These are phyloP conservation scores for Collybia nuda DNA, from an alignment of 768 basidiomycete genomes.

Conservation along the genomic window DNA sequence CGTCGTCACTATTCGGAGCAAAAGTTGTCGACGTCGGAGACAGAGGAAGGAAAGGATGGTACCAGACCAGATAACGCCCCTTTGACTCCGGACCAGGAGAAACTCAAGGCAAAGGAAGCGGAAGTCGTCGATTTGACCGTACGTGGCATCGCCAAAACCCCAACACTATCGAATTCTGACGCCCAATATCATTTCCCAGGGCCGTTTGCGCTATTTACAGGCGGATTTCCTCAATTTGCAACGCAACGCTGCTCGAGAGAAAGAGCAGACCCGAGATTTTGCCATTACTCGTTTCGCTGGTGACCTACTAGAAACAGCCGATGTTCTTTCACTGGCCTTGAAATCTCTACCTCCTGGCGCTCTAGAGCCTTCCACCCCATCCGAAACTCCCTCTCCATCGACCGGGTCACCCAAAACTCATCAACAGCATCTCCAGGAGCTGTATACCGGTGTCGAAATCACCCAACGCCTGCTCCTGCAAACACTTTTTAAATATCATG, in stretches of 20 bases:
- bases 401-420: conserved; percentile 48
- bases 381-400: conserved; percentile 27
- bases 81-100: conserved; percentile 30
- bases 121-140: conserved; percentile 87
- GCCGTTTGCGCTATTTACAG: conserved; percentile 86
- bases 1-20: conserved; percentile 63
- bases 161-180: not conserved
- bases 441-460: conserved; percentile 87
- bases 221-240: conserved; percentile 97
- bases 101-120: conserved; percentile 78
- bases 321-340: conserved; percentile 84
- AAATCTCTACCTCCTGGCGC: conserved; percentile 66
- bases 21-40: conserved; percentile 33
- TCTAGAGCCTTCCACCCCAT: conserved; percentile 21
- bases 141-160: conserved; percentile 23
- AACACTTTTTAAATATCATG: conserved; percentile 88
- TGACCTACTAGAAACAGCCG: conserved; percentile 89
- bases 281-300: conserved; percentile 89
- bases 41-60: conserved; percentile 22
- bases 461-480: conserved; percentile 89
- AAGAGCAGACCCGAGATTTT: conserved; percentile 89
- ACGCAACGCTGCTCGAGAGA: conserved; percentile 87
- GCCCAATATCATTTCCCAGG: conserved; percentile 47
- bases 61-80: conserved; percentile 21
- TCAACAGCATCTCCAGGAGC: conserved; percentile 59